Percentiles rank a stretch among this genome's conserved stretches.
phyloP scores from a whole-genome alignment of 768 basidiomycete genomes.

The Naematelia encephala region DNA sequence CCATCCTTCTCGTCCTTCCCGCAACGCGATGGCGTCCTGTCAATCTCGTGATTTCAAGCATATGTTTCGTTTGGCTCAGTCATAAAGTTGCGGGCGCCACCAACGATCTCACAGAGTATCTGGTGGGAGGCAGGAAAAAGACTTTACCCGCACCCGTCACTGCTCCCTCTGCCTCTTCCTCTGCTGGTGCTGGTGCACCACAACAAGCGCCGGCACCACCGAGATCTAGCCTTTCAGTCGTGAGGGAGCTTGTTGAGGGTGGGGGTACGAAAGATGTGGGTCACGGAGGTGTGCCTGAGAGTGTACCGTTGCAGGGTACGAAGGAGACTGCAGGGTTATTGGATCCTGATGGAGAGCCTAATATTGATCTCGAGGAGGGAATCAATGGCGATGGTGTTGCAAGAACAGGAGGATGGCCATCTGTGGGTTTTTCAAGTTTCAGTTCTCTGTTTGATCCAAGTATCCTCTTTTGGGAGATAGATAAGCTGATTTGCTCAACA shows the following conservation, averaged over 20 bases:
- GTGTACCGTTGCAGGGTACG: conserved; percentile 39
- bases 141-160: conserved; percentile 26
- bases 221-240: conserved; percentile 41
- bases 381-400: neutral
- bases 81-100: conserved; percentile 74
- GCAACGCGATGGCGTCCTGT: conserved; percentile 68
- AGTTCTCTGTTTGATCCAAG: neutral
- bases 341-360: neutral
- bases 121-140: conserved; percentile 50
- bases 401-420: conserved; percentile 26
- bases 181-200: neutral
- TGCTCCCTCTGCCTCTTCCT: conserved; percentile 9
- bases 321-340: conserved; percentile 16
- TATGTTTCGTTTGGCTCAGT: conserved; percentile 76
- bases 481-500: conserved; percentile 5
- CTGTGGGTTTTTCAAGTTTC: conserved; percentile 15
- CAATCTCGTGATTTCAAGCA: conserved; percentile 71
- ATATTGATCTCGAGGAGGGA: neutral
- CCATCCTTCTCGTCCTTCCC: conserved; percentile 73
- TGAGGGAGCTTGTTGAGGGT: conserved; percentile 30
- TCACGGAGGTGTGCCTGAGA: conserved; percentile 43
- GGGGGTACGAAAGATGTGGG: conserved; percentile 33
- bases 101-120: conserved; percentile 61
- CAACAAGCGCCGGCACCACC: neutral
- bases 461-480: no score